A percentile compares a stretch with the other conserved stretches of the same genome.
Evolutionary conservation across 331 rosid species (phyloP).

Genomic region (Spiraea crenata): DNA sequence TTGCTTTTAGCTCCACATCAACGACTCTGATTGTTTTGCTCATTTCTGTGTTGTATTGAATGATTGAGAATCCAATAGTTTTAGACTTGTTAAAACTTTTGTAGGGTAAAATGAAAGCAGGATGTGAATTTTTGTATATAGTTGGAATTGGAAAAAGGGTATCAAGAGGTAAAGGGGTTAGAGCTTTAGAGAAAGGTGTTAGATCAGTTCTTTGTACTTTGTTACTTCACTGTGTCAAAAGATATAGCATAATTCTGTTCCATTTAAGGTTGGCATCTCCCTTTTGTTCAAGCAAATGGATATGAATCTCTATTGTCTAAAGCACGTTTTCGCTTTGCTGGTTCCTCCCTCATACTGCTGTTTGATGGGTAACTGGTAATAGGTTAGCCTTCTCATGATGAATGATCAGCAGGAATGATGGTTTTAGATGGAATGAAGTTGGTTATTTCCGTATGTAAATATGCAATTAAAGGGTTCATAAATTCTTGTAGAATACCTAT

Average conservation of each 20-base stretch:
- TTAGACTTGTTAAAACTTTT: background rate
- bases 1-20: background rate
- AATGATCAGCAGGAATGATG: background rate
- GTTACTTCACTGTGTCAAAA: background rate
- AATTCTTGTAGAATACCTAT: background rate
- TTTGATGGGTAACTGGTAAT: background rate
- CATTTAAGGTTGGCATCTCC: background rate
- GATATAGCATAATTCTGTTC: background rate
- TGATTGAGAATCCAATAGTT: background rate
- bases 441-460: background rate
- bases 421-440: background rate
- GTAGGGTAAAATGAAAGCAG: background rate
- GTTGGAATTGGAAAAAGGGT: background rate
- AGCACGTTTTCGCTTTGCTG: background rate
- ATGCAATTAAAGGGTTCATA: background rate
- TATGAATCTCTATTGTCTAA: background rate
- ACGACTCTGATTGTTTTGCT: background rate
- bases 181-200: background rate
- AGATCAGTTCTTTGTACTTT: background rate
- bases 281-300: background rate
- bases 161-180: background rate
- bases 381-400: background rate
- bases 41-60: background rate
- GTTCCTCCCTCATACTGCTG: background rate
- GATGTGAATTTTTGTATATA: background rate